phyloP scores from a whole-genome alignment of 805 yeast genomes.

The Cyberlindnera maclurae region DNA sequence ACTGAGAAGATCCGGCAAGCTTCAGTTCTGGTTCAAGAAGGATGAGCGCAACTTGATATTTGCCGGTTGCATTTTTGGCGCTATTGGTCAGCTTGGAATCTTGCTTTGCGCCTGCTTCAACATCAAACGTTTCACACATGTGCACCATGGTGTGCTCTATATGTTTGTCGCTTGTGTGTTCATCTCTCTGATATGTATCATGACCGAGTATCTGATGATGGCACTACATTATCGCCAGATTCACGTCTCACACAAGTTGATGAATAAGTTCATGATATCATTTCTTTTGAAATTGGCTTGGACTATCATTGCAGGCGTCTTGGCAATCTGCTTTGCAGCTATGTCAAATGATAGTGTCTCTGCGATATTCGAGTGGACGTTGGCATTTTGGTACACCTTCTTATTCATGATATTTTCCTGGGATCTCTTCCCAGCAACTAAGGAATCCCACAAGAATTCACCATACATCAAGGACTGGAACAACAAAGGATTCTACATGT shows the following conservation, averaged over 20 bases:
- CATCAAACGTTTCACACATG: slow-evolving; percentile 47
- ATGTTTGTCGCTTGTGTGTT: slow-evolving; percentile 67
- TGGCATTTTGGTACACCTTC: slow-evolving; percentile 80
- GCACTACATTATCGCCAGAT: slow-evolving; percentile 36
- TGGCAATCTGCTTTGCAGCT: slow-evolving; percentile 66
- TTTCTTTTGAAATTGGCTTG: slow-evolving; percentile 53
- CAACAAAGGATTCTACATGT: slow-evolving; percentile 18
- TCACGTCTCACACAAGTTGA: slow-evolving; percentile 26
- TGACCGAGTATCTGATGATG: slow-evolving; percentile 39
- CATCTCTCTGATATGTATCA: slow-evolving; percentile 38
- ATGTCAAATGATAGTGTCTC: slow-evolving; percentile 26
- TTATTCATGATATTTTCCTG: slow-evolving; percentile 54
- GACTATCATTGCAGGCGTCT: slow-evolving; percentile 55
- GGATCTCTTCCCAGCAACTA: slow-evolving; percentile 65
- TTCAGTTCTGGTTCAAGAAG: slow-evolving; percentile 34
- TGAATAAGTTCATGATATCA: slow-evolving; percentile 41
- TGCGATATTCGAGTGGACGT: slow-evolving; percentile 67
- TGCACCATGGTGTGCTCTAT: slow-evolving; percentile 60
- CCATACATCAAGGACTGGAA: slow-evolving; percentile 22
- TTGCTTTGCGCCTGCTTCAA: slow-evolving; percentile 69
- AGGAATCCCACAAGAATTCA: slow-evolving; percentile 21
- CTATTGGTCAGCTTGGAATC: slow-evolving; percentile 65
- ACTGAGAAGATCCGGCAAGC: slow-evolving; percentile 49
- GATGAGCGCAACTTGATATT: slow-evolving; percentile 34
- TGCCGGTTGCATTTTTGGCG: slow-evolving; percentile 36